A percentile compares a stretch with the other conserved stretches of the same genome.
Evolutionary conservation across 768 basidiomycete genomes (phyloP).

Genomic region (Coprinellus micaceus): DNA sequence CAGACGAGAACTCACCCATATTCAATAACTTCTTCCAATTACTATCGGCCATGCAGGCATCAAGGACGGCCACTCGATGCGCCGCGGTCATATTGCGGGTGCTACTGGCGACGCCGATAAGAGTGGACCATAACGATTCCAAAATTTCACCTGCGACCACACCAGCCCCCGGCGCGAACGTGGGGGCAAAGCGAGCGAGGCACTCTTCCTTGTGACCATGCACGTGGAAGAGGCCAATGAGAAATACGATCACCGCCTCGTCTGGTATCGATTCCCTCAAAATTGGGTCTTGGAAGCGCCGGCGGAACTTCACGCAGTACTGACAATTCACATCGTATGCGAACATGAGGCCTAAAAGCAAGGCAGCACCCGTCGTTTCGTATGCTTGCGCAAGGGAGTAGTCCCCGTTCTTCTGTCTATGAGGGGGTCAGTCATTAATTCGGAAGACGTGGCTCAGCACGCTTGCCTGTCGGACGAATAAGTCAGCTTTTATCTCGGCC

Average conservation of each 20-base stretch:
- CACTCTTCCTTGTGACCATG: conserved; percentile 10
- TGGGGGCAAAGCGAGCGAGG: neutral
- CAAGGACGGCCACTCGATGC: conserved; percentile 12
- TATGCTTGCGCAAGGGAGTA: neutral
- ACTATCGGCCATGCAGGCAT: conserved; percentile 14
- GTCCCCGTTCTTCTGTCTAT: neutral
- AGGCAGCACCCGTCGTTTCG: neutral
- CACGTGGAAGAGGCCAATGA: conserved; percentile 13
- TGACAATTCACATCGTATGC: neutral
- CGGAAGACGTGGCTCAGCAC: too few relatives aligned
- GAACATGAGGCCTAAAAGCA: neutral
- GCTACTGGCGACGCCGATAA: conserved; percentile 7
- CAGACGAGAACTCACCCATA: neutral
- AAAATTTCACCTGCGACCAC: conserved; percentile 14
- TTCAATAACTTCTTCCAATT: conserved; percentile 13
- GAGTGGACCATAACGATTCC: conserved; percentile 16
- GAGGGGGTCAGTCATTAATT: too few relatives aligned
- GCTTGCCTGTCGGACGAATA: too few relatives aligned
- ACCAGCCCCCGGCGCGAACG: neutral
- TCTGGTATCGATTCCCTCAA: neutral
- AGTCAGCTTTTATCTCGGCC: too few relatives aligned
- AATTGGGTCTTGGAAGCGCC: neutral
- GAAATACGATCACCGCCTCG: neutral
- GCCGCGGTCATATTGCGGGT: conserved; percentile 10
- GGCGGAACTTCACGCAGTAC: neutral